phyloP scores from a whole-genome alignment of 257 asterid species.

The Asclepias syriaca region DNA sequence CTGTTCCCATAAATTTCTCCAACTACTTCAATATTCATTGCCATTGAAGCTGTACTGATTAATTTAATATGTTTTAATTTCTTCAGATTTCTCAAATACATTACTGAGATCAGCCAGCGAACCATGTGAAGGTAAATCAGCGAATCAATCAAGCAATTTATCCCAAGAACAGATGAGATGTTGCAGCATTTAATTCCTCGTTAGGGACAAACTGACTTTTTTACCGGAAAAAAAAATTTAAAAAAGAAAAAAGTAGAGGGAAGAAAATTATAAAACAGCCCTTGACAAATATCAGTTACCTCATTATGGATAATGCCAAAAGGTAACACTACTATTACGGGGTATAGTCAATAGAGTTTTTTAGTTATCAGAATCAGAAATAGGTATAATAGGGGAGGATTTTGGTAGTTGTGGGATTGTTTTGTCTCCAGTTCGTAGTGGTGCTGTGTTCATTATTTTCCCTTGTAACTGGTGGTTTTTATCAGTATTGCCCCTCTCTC shows the following conservation, averaged over 20 bases:
- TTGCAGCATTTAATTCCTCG: constrained; percentile 10
- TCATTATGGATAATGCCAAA: background rate
- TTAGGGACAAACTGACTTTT: too few relatives aligned
- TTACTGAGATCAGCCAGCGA: constrained; percentile 9
- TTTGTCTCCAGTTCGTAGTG: background rate
- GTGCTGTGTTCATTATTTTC: background rate
- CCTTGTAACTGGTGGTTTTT: background rate
- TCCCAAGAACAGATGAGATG: constrained; percentile 9
- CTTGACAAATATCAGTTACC: background rate
- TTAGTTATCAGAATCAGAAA: background rate
- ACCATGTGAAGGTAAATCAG: constrained; percentile 5
- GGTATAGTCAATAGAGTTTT: background rate
- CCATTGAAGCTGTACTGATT: background rate
- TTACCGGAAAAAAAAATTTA: background rate
- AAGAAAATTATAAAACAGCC: constrained; percentile 9
- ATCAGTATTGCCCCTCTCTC: background rate
- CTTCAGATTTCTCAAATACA: constrained; percentile 12
- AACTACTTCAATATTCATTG: background rate
- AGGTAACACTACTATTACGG: background rate
- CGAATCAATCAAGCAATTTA: constrained; percentile 1
- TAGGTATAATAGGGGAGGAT: too few relatives aligned
- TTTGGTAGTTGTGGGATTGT: background rate
- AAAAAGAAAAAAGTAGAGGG: constrained; percentile 7
- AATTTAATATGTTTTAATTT: background rate
- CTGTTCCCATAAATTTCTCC: background rate